Evolutionary conservation across 2,329 filamentous ascomycete genomes (phyloP).

Genomic region (Nannizziopsis barbatae): DNA sequence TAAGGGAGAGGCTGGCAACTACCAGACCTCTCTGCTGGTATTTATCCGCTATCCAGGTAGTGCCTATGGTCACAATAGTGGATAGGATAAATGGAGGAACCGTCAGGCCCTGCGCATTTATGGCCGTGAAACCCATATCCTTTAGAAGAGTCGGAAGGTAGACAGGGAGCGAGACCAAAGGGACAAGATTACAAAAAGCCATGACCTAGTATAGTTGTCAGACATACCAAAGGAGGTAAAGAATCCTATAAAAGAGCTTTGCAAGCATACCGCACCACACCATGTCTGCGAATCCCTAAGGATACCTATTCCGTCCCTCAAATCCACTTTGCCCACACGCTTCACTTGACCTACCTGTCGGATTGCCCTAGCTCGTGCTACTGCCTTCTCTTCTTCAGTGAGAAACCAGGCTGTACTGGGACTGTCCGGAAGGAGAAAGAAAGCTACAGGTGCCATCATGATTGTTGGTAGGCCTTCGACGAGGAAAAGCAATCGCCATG

Average conservation of each 20-base stretch:
- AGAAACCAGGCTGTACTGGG: slow-evolving; percentile 45
- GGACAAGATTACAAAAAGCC: slow-evolving; percentile 53
- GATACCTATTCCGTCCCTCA: slow-evolving; percentile 38
- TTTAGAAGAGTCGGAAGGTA: slow-evolving; percentile 54
- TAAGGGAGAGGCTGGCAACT: slow-evolving; percentile 45
- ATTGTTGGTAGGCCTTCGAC: slow-evolving; percentile 54
- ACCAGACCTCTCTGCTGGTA: slow-evolving; percentile 53
- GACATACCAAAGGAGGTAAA: not conserved
- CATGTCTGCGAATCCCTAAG: slow-evolving; percentile 40
- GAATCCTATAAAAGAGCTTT: not conserved
- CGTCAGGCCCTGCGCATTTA: slow-evolving; percentile 60
- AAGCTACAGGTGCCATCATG: slow-evolving; percentile 44
- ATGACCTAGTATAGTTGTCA: slow-evolving; percentile 31
- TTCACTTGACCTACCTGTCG: slow-evolving; percentile 42
- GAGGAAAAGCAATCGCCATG: slow-evolving; percentile 55
- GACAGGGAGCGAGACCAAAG: slow-evolving; percentile 53
- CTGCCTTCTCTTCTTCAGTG: slow-evolving; percentile 45
- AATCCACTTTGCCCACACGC: slow-evolving; percentile 33
- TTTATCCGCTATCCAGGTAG: slow-evolving; percentile 55
- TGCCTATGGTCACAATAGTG: slow-evolving; percentile 51
- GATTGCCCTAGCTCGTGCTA: slow-evolving; percentile 45
- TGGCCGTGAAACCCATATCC: slow-evolving; percentile 56
- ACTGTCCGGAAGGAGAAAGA: slow-evolving; percentile 45
- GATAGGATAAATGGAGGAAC: slow-evolving; percentile 60
- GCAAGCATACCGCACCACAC: slow-evolving; percentile 33